Conservation (phyloP, 2,329 filamentous ascomycete genomes). For the Cordyceps pruinosa region DNA sequence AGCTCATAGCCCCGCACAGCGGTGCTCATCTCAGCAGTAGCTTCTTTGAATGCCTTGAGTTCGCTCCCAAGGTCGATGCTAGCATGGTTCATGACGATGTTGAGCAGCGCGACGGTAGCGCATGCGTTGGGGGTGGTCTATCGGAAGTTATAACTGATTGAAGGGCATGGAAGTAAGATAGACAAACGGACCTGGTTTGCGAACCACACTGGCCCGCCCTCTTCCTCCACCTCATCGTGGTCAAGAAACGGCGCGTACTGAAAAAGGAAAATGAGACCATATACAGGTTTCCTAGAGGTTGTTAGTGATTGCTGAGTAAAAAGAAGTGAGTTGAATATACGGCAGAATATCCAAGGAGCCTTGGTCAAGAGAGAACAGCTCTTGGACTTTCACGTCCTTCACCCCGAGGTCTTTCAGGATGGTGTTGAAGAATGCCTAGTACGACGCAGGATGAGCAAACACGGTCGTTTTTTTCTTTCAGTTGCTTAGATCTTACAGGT, state of each 20-base stretch:
- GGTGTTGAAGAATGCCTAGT: slow-evolving; percentile 73
- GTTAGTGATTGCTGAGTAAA: slow-evolving; percentile 10
- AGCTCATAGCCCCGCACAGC: slow-evolving; percentile 70
- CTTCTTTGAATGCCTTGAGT: slow-evolving; percentile 64
- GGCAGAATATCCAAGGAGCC: slow-evolving; percentile 55
- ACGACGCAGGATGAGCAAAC: slow-evolving; percentile 5
- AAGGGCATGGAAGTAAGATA: not conserved
- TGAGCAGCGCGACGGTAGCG: slow-evolving; percentile 85
- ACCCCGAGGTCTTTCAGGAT: slow-evolving; percentile 78
- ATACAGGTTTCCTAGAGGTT: slow-evolving; percentile 57
- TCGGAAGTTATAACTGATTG: slow-evolving; percentile 8
- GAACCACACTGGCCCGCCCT: slow-evolving; percentile 71
- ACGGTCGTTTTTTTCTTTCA: not conserved
- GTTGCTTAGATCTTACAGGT: slow-evolving; percentile 51
- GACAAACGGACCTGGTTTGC: slow-evolving; percentile 67
- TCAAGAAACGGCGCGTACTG: slow-evolving; percentile 52
- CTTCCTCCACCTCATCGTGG: slow-evolving; percentile 47
- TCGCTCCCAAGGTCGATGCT: slow-evolving; percentile 61
- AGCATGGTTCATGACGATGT: slow-evolving; percentile 82
- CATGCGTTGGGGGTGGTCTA: slow-evolving; percentile 79
- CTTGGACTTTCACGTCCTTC: slow-evolving; percentile 63
- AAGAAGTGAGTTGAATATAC: slow-evolving; percentile 33
- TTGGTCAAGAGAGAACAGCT: slow-evolving; percentile 68
- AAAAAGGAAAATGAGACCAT: slow-evolving; percentile 86
- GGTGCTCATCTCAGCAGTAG: slow-evolving; percentile 62